Evolutionary conservation across 106 monocot species (phyloP), one percentile per base, ranked within the genome.

Genomic region (Platanthera zijinensis): DNA sequence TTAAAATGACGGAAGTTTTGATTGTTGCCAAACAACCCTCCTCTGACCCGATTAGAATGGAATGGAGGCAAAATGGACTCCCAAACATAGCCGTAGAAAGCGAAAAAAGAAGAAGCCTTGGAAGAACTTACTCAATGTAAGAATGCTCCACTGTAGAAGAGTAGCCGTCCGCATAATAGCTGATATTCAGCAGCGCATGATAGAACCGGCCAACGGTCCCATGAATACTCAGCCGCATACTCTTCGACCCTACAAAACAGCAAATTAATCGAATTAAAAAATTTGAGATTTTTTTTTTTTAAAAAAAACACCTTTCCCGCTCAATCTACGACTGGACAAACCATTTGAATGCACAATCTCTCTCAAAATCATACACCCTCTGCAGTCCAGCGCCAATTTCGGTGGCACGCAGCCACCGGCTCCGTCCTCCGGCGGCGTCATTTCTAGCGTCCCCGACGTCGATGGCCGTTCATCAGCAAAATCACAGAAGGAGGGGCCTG

Each of bases 271-370:
- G 10, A 25, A 25, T 68, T 11, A 71, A 46, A 51, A 64, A 25
- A 25, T 0, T 0, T 25, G 25, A 25, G 25, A 25, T 0, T 0
- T 25, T 25, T 25, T 25, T 25, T 25, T 25, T 25, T 25, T 0
- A 25, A 39, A 49, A n/a, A 68, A 8, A 7, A 4, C 8, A 10
- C n/a, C n/a, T 50, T 72, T 7, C 49, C 51, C 22, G 7, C 6
- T 19, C 15, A 18, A 72, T 22, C 15, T 11, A 3, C 5, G 15
- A 50, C 2, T 77, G 18, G 0, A 54, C 51, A 11, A 39, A 88
- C 88, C 86, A 63, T 88, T 82, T 4, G 73, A 77, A 78, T 92
- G 88, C 22, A 88, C 74, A 6, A 88, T 73, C 77, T 88, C 78
- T 76, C 91, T 72, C 56, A 25, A 25, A 25, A 25, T 0, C 25